phyloP scores from a whole-genome alignment of 768 basidiomycete species.

The Psilocybe subaeruginosa region DNA sequence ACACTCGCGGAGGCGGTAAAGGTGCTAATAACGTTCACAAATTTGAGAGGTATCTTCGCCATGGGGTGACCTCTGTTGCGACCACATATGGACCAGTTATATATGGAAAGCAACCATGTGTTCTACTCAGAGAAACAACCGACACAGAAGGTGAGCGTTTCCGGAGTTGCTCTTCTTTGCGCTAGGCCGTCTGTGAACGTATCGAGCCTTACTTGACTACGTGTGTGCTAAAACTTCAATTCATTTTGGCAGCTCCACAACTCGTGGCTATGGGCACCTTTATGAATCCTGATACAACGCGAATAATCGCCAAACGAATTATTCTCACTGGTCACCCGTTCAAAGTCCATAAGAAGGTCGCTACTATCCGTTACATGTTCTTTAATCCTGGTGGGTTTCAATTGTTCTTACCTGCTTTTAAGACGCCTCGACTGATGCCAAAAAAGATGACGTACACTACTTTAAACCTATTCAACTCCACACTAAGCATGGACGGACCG shows the following conservation, averaged over 20 bases:
- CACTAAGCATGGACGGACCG: slow-evolving; percentile 88
- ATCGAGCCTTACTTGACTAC: background rate
- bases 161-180: background rate
- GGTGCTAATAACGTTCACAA: slow-evolving; percentile 98
- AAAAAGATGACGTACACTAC: slow-evolving; percentile 82
- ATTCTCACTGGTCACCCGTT: slow-evolving; percentile 95
- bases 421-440: slow-evolving; percentile 6
- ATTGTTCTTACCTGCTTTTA: slow-evolving; percentile 11
- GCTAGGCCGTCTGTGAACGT: background rate
- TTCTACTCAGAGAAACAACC: slow-evolving; percentile 71
- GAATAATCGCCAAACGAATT: slow-evolving; percentile 92
- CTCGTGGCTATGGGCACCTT: slow-evolving; percentile 92
- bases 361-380: slow-evolving; percentile 98
- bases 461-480: slow-evolving; percentile 93
- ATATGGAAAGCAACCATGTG: slow-evolving; percentile 84
- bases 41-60: slow-evolving; percentile 87
- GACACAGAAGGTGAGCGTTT: slow-evolving; percentile 63
- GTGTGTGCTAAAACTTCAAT: slow-evolving; percentile 6
- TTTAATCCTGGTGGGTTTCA: slow-evolving; percentile 74
- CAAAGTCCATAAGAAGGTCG: slow-evolving; percentile 96
- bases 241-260: slow-evolving; percentile 56
- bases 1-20: slow-evolving; percentile 86
- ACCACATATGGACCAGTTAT: slow-evolving; percentile 88
- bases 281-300: slow-evolving; percentile 86
- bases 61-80: slow-evolving; percentile 79